Evolutionary conservation across 106 monocot genomes (phyloP).

Genomic region (Dendrobium catenatum): DNA sequence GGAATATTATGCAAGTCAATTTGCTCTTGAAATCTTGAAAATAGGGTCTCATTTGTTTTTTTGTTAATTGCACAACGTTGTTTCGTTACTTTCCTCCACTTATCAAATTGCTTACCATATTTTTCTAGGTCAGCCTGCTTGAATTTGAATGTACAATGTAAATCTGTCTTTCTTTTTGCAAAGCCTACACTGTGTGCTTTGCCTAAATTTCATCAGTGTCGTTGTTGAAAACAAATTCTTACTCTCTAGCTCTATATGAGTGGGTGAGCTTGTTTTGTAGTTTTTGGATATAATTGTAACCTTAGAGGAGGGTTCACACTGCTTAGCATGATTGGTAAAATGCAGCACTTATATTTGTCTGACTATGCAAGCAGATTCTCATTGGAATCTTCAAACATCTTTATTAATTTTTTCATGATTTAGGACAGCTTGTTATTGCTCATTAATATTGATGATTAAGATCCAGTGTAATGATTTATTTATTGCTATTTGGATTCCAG

Average conservation of each 20-base stretch:
- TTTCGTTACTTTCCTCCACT: neutral
- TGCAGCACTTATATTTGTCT: neutral
- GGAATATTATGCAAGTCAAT: too few relatives aligned
- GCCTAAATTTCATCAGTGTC: neutral
- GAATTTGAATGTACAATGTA: neutral
- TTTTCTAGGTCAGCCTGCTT: neutral
- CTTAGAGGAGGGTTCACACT: neutral
- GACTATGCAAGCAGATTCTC: neutral
- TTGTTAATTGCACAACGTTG: neutral
- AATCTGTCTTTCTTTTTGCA: neutral
- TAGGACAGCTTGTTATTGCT: neutral
- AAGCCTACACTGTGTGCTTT: neutral
- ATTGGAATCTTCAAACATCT: neutral
- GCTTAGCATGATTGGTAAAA: neutral
- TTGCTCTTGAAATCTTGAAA: too few relatives aligned
- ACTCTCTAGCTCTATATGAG: too few relatives aligned
- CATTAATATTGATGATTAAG: neutral
- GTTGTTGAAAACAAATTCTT: too few relatives aligned
- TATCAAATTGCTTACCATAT: neutral
- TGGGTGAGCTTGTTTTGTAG: neutral
- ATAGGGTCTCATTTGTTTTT: neutral
- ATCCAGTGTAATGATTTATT: neutral
- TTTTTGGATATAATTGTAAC: neutral
- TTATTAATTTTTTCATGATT: neutral
- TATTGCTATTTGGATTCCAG: neutral